Conservation (phyloP, 352 stramenopile genomes). For the Globisporangium nunn region DNA sequence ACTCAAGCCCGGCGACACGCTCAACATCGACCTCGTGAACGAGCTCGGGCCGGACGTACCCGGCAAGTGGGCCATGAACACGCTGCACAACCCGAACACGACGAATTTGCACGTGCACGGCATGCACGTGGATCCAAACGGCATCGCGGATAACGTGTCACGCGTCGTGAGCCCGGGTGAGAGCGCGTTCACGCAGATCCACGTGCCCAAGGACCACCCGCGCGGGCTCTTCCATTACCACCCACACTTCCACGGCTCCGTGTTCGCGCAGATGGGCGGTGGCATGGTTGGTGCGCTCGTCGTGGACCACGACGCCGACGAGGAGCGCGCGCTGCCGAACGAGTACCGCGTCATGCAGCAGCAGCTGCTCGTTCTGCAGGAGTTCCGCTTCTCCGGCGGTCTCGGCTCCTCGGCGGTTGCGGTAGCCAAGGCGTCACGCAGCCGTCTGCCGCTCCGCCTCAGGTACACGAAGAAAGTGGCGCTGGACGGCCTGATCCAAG, state of each 20-base stretch:
- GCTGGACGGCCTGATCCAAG: constrained; percentile 27
- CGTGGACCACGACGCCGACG: constrained; percentile 35
- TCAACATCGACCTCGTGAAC: constrained; percentile 60
- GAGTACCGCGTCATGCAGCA: constrained; percentile 40
- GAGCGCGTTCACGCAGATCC: constrained; percentile 34
- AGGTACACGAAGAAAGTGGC: constrained; percentile 38
- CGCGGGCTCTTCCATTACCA: constrained; percentile 81
- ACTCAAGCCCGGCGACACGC: constrained; percentile 52
- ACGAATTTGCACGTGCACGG: constrained; percentile 82
- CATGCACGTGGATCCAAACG: constrained; percentile 76
- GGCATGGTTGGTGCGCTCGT: constrained; percentile 63
- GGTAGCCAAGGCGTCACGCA: constrained; percentile 41
- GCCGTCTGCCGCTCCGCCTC: constrained; percentile 32
- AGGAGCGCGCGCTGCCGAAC: constrained; percentile 25
- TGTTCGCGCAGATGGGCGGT: constrained; percentile 68
- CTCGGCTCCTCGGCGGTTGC: constrained; percentile 40
- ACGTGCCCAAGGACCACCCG: constrained; percentile 56
- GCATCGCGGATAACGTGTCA: constrained; percentile 75
- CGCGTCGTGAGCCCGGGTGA: constrained; percentile 45
- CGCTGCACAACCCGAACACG: constrained; percentile 62
- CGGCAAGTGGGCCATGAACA: constrained; percentile 41
- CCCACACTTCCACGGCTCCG: constrained; percentile 71
- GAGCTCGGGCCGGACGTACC: constrained; percentile 31
- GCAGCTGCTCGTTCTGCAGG: constrained; percentile 49
- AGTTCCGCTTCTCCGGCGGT: constrained; percentile 57